Conservation (phyloP, 305 asterid species). For the Salvia sclarea region DNA sequence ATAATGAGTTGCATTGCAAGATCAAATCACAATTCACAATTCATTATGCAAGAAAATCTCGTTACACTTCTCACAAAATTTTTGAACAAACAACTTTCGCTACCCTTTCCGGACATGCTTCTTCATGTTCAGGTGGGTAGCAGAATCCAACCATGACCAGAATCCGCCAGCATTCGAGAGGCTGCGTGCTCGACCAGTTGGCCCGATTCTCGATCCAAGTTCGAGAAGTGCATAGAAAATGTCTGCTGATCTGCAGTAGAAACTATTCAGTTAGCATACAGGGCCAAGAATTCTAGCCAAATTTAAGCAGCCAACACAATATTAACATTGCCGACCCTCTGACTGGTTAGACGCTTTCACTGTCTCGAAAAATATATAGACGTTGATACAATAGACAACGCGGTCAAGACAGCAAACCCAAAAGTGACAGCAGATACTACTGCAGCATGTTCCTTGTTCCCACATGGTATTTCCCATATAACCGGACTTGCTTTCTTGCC, state of each 20-base stretch:
- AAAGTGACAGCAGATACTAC: slow-evolving; percentile 64
- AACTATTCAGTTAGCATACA: neutral
- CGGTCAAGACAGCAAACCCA: slow-evolving; percentile 49
- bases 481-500: slow-evolving; percentile 23
- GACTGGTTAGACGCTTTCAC: slow-evolving; percentile 1
- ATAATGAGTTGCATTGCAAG: neutral
- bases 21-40: no score
- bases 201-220: neutral
- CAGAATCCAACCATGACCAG: neutral
- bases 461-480: slow-evolving; percentile 82
- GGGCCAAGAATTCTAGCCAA: neutral
- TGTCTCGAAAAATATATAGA: slow-evolving; percentile 44
- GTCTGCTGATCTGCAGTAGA: neutral
- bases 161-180: neutral
- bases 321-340: slow-evolving; percentile 24
- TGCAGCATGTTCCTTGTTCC: slow-evolving; percentile 56
- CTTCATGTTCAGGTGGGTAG: neutral
- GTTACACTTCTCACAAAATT: neutral
- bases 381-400: slow-evolving; percentile 55
- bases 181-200: neutral
- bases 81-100: neutral
- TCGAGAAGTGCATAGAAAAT: neutral
- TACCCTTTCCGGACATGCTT: neutral
- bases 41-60: neutral
- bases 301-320: neutral